Percentiles rank a stretch among this genome's conserved stretches.
These are phyloP conservation scores for Populus tomentosa DNA, from an alignment of 441 rosid genomes.

Conservation along the genomic window DNA sequence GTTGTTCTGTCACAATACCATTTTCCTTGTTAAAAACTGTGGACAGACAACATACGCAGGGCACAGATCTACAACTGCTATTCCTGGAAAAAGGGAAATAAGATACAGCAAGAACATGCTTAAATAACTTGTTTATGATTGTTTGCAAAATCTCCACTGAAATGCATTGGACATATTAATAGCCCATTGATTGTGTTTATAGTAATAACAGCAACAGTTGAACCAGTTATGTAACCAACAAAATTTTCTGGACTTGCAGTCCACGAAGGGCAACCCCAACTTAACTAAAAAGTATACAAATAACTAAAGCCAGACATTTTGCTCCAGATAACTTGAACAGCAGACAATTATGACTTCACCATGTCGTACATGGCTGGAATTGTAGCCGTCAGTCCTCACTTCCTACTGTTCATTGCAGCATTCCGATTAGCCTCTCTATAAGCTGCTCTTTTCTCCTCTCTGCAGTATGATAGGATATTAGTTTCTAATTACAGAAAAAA, in stretches of 20 bases:
- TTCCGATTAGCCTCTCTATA: conserved; percentile 30
- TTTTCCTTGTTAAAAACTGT: too few species aligned
- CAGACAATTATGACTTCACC: background rate
- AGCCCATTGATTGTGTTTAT: background rate
- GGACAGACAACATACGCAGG: too few species aligned
- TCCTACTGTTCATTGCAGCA: conserved; percentile 7
- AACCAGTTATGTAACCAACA: background rate
- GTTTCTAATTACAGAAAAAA: background rate
- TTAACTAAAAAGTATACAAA: too few species aligned
- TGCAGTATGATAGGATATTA: conserved; percentile 24
- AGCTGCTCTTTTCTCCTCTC: conserved; percentile 70
- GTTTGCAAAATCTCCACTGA: too few species aligned
- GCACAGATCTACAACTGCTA: background rate
- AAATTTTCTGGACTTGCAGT: background rate
- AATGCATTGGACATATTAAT: too few species aligned
- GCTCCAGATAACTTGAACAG: background rate
- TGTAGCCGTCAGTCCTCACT: background rate
- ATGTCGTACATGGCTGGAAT: background rate
- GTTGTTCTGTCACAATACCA: too few species aligned
- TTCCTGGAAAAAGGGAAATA: background rate
- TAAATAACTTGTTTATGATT: too few species aligned
- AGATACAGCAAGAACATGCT: too few species aligned
- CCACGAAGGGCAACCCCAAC: background rate
- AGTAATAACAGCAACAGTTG: background rate
- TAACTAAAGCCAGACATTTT: too few species aligned